phyloP scores from a whole-genome alignment of 495 filamentous ascomycete species.

The Parathielavia appendiculata region DNA sequence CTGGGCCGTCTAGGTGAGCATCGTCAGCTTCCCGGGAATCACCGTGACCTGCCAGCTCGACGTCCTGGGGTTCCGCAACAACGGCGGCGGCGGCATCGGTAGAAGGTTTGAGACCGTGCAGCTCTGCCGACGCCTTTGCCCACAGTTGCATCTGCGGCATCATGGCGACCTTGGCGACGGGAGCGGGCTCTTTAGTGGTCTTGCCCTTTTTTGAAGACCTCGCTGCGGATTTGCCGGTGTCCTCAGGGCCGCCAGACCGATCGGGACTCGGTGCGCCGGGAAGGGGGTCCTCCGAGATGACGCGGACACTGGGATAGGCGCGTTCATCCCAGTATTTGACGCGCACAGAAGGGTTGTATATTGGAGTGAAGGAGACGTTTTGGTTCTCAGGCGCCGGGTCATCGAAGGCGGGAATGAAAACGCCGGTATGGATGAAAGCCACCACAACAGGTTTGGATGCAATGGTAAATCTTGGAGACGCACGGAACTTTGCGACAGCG shows the following conservation, averaged over 20 bases:
- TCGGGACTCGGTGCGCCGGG: constrained; percentile 34
- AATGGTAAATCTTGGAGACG: constrained; percentile 79
- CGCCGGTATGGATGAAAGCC: constrained; percentile 79
- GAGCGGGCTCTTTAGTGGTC: constrained; percentile 56
- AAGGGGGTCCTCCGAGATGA: constrained; percentile 47
- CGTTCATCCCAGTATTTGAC: constrained; percentile 83
- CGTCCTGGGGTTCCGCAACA: constrained; percentile 20
- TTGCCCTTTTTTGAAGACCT: constrained; percentile 45
- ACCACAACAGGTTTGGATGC: constrained; percentile 68
- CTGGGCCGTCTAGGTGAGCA: constrained; percentile 18
- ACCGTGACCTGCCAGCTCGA: not conserved
- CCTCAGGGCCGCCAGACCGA: constrained; percentile 30
- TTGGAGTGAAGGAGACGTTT: constrained; percentile 65
- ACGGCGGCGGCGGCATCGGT: constrained; percentile 6
- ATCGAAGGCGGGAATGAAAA: constrained; percentile 74
- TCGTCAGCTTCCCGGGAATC: constrained; percentile 18
- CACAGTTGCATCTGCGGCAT: constrained; percentile 77
- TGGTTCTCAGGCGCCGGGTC: constrained; percentile 46
- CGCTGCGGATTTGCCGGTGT: constrained; percentile 20
- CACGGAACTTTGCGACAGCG: constrained; percentile 67
- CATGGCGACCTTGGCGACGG: constrained; percentile 47
- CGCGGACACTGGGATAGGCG: constrained; percentile 64
- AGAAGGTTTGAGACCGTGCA: constrained; percentile 54
- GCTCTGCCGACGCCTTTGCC: constrained; percentile 78
- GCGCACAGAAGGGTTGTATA: constrained; percentile 62